Conservation (phyloP, 148 eudicot species). For the Pouteria glomerata region DNA sequence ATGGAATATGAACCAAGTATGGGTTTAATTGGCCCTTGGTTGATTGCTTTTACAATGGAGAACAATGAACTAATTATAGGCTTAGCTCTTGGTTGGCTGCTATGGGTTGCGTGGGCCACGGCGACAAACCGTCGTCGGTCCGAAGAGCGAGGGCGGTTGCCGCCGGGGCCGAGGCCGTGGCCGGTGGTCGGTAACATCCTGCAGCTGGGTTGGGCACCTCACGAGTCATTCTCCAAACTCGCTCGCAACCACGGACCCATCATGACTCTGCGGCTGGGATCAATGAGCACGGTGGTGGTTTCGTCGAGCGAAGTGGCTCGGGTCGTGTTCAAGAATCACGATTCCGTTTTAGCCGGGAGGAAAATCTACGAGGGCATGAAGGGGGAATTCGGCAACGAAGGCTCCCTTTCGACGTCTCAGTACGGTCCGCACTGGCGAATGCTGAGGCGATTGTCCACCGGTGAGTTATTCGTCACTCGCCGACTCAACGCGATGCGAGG, state of each 20-base stretch:
- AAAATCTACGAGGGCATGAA: conserved; percentile 16
- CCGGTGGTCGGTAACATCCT: conserved; percentile 24
- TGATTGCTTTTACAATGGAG: conserved; percentile 8
- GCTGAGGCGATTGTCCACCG: conserved; percentile 11
- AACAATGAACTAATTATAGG: not conserved
- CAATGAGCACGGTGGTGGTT: conserved; percentile 16
- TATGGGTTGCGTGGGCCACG: conserved; percentile 10
- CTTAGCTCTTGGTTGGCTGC: conserved; percentile 7
- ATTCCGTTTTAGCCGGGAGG: conserved; percentile 8
- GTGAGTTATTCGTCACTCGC: conserved; percentile 14
- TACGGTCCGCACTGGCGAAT: conserved; percentile 16
- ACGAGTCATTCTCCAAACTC: conserved; percentile 13
- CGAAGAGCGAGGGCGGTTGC: conserved; percentile 10
- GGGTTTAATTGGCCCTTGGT: too few species aligned
- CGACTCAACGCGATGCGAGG: conserved; percentile 5
- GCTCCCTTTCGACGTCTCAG: conserved; percentile 11
- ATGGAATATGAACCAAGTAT: too few species aligned
- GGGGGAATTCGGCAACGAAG: conserved; percentile 12
- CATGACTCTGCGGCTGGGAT: conserved; percentile 17
- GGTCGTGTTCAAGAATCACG: conserved; percentile 19
- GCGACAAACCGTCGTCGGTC: not conserved
- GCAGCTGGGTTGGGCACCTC: conserved; percentile 20
- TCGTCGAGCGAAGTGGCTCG: conserved; percentile 13
- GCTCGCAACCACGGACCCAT: conserved; percentile 14
- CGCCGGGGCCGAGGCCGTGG: conserved; percentile 18